A percentile compares a stretch with the other conserved stretches of the same genome.
Conservation (phyloP, 129 eudicot genomes). For the Arctium lappa region DNA sequence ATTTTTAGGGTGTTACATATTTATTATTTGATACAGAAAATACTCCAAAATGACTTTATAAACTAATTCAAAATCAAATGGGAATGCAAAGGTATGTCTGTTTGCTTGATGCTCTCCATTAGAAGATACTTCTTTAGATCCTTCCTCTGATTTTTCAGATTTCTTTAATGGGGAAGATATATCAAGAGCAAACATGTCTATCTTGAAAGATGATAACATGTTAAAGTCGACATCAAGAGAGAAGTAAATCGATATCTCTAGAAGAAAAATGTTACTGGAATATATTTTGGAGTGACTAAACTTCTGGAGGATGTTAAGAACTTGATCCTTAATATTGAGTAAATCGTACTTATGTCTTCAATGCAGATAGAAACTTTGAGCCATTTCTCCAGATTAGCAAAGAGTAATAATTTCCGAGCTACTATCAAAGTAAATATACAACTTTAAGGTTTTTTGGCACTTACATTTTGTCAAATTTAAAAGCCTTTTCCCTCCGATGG, state of each 20-base stretch:
- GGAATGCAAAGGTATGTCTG: constrained; percentile 51
- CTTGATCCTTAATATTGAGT: neutral
- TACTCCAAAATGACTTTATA: neutral
- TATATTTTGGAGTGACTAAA: neutral
- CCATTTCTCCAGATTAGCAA: constrained; percentile 11
- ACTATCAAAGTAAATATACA: constrained; percentile 1
- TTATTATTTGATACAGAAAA: neutral
- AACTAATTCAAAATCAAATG: constrained; percentile 67
- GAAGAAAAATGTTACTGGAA: neutral
- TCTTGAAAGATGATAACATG: constrained; percentile 71
- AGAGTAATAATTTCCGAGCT: neutral
- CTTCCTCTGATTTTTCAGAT: constrained; percentile 50
- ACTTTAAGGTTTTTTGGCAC: constrained; percentile 20
- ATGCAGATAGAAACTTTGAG: constrained; percentile 6
- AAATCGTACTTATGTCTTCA: neutral
- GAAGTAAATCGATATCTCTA: constrained; percentile 81
- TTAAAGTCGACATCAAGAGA: constrained; percentile 68
- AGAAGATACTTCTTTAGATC: constrained; percentile 44
- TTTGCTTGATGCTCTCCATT: constrained; percentile 37
- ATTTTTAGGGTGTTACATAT: neutral
- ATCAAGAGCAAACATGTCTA: constrained; percentile 78
- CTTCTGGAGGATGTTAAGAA: neutral
- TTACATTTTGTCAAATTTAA: constrained; percentile 73
- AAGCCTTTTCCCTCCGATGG: constrained; percentile 54
- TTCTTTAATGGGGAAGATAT: constrained; percentile 60